Base-by-base conservation (phyloP, 202 grass and related monocot species). In the Dendrocalamus latiflorus region DNA sequence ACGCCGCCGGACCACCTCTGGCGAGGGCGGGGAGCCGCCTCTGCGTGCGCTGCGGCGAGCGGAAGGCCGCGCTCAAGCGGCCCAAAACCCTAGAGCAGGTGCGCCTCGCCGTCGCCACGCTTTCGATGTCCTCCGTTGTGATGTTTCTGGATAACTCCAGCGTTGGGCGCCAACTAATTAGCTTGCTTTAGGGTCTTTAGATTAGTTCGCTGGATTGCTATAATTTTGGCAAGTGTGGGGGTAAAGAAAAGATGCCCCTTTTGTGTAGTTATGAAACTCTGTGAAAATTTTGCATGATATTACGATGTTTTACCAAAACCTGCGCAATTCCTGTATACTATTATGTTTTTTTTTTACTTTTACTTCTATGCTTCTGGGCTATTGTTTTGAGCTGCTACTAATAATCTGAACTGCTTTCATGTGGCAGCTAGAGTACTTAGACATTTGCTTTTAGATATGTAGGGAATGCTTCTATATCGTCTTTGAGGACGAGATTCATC, bases 31-130 rank as follows among this genome's bases (percentile, higher is more conserved):
- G 61, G 68, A 85, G 60, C 62, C 95, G 74, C 74, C 79, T 89
- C 47, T 99, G 91, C 81, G 80, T 70, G 21, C 66, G 87, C 68
- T 99, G 91, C 66, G 83, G 86, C 74, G 83, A 99, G 87, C 80
- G 75, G 77, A 93, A 90, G 88, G 88, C 96, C 16, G 87, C 88
- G 49, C 66, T 99, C 64, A 99, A 92, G 81, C 89, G 87, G 21
- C 93, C 93, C 60, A 99, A 99, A 93, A 96, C 93, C 77, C 78
- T 95, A 87, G 90, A 99, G 70, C 87, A 95, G 91, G 96, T 95
- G 67, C 68, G 56, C 41, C 44, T 69, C 58, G n/a, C 24, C 16
- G 17, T 37, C 30, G 24, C 18, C 9, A 54, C 74, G 17, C n/a
- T n/a, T n/a, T n/a, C n/a, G n/a, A n/a, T n/a, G n/a, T n/a, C n/a